Percentiles rank a stretch among this genome's conserved stretches.
These are phyloP conservation scores for Babesia gibsoni DNA, from an alignment of 169 alveolate species.

Conservation along the genomic window DNA sequence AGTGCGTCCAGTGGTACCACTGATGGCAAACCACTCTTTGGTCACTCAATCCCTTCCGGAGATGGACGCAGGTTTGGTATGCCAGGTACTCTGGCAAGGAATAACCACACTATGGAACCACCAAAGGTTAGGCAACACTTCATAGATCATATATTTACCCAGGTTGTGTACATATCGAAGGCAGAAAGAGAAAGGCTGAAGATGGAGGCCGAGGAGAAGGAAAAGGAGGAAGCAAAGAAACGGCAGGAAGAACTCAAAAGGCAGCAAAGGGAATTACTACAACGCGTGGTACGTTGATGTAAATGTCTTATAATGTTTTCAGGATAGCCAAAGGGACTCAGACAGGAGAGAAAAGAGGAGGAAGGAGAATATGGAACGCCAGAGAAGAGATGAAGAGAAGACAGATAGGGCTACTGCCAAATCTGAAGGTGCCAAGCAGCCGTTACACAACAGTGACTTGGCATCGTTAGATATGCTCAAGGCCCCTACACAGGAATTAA, in stretches of 20 bases:
- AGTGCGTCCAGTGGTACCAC: too few relatives aligned
- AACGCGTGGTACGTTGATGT: constrained; percentile 15
- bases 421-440: background rate
- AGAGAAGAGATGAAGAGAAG: constrained; percentile 19
- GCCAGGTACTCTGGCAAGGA: constrained; percentile 1
- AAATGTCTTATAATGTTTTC: background rate
- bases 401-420: background rate
- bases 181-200: constrained; percentile 63
- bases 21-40: too few relatives aligned
- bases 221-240: constrained; percentile 20
- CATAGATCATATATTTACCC: too few relatives aligned
- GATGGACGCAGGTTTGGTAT: too few relatives aligned
- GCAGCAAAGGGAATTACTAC: constrained; percentile 2
- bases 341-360: constrained; percentile 34
- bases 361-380: constrained; percentile 7
- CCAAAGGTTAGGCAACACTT: constrained; percentile 46
- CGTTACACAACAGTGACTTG: constrained; percentile 57
- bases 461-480: constrained; percentile 45
- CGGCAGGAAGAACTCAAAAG: constrained; percentile 30
- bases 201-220: constrained; percentile 44
- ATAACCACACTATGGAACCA: background rate
- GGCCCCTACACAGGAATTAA: constrained; percentile 46
- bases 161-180: constrained; percentile 66
- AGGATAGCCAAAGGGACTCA: constrained; percentile 7
- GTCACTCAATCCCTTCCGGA: too few relatives aligned